These are phyloP conservation scores for Cornus controversa DNA, from an alignment of 148 eudicot species.

Conservation along the genomic window DNA sequence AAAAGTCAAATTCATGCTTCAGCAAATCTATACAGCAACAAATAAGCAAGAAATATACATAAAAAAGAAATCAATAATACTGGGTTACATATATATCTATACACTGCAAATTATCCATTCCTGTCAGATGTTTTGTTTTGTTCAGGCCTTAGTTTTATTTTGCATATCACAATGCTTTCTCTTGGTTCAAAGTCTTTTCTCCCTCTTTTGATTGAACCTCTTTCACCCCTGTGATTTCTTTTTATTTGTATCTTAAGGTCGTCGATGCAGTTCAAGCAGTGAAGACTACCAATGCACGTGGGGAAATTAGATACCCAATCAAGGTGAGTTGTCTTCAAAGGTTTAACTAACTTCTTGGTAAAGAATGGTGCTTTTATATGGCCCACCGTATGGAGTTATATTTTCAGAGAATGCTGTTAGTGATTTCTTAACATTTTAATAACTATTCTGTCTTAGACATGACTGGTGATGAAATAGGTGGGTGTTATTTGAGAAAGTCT, in stretches of 20 bases:
- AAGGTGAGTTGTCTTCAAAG: slow-evolving; percentile 50
- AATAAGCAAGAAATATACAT: too few species aligned
- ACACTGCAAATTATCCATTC: too few species aligned
- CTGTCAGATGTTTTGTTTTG: neutral
- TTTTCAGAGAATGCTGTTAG: neutral
- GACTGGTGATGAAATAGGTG: neutral
- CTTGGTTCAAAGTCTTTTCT: neutral
- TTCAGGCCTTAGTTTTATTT: neutral
- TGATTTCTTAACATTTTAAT: neutral
- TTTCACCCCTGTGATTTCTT: neutral
- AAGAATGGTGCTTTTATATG: neutral
- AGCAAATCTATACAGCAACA: too few species aligned
- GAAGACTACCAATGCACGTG: slow-evolving; percentile 90
- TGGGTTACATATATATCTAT: too few species aligned
- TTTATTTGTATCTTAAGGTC: slow-evolving; percentile 37
- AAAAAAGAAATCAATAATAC: too few species aligned
- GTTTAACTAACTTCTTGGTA: neutral
- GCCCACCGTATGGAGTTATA: neutral
- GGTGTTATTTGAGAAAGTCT: too few species aligned
- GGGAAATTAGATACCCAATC: slow-evolving; percentile 91
- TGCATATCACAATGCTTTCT: neutral
- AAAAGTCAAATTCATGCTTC: too few species aligned
- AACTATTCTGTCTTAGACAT: neutral
- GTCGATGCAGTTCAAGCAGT: slow-evolving; percentile 92
- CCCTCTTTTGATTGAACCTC: neutral